A percentile compares a stretch with the other conserved stretches of the same genome.
These are phyloP conservation scores for Clausena lansium DNA, from an alignment of 345 rosid species.

Conservation along the genomic window DNA sequence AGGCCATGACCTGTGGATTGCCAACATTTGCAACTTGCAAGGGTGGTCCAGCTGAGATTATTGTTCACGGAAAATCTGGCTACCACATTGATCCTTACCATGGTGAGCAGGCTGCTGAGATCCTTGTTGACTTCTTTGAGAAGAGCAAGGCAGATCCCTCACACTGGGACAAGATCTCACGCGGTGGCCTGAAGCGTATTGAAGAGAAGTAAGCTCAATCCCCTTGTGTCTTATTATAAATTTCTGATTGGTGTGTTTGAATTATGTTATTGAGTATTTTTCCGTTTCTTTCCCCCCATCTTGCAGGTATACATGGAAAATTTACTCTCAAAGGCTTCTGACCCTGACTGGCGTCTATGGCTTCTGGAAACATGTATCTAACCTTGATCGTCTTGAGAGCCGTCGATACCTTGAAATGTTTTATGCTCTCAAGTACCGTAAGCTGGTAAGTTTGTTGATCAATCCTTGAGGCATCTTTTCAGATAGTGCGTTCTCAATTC, in stretches of 20 bases:
- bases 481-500: not conserved
- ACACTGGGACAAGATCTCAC: constrained; percentile 74
- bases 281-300: not conserved
- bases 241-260: too few species aligned
- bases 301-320: constrained; percentile 83
- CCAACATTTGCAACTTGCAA: constrained; percentile 86
- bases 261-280: not conserved
- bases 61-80: constrained; percentile 79
- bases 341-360: constrained; percentile 88
- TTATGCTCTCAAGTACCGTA: constrained; percentile 75
- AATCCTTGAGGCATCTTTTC: not conserved
- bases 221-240: not conserved
- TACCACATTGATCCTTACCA: constrained; percentile 94
- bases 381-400: constrained; percentile 87
- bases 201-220: constrained; percentile 59
- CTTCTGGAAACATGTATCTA: constrained; percentile 94
- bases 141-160: constrained; percentile 64
- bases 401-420: constrained; percentile 94
- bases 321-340: constrained; percentile 80
- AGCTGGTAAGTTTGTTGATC: constrained; percentile 46
- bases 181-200: constrained; percentile 75
- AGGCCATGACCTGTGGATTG: constrained; percentile 89
- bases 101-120: constrained; percentile 73
- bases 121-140: constrained; percentile 67
- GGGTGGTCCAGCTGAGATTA: constrained; percentile 98